Evolutionary conservation across 768 basidiomycete genomes (phyloP), one percentile per base, ranked within the genome.

Genomic region (Hortiboletus campestris): DNA sequence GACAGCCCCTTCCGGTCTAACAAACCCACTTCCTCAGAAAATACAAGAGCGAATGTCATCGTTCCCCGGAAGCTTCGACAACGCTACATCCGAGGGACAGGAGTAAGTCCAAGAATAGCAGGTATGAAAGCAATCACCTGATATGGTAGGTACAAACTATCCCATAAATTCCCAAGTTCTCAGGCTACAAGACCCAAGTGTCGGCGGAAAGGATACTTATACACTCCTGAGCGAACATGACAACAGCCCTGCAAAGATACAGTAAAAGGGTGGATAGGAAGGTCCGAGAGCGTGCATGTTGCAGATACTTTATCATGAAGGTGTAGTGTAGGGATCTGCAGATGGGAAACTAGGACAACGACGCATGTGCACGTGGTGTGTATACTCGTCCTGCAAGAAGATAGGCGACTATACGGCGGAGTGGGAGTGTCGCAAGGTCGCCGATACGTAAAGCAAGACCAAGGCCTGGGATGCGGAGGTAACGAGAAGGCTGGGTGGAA

Each of bases 381-480:
- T 67, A 66, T 41, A 63, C 58, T 63, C 50, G 61, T 14, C 66
- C 67, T 36, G 61, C 39, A 34, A 71, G 56, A 46, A 71, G 59
- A 46, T 59, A 67, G 17, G 55, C 47, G 17, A 68, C 44, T 32
- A 63, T 46, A 28, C 60, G 48, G 41, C 70, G 70, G 32, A 71
- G 57, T 14, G 70, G 72, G 32, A 71, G 45, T 1, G 67, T 70
- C 36, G 59, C 64, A 44, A 71, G 59, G 52, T 68, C 56, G n/a
- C 69, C 62, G n/a, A 71, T 61, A 52, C 70, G 64, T 52, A 73
- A 52, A 47, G 44, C 62, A 5, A 73, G 52, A 49, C 59, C 50
- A 45, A 73, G 44, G 36, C 70, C 69, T 5, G 71, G 71, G 35
- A 71, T 49, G 42, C 32, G 61, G 28, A 70, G 35, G 46, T 58